Percentiles rank a stretch among this genome's conserved stretches.
Conservation (phyloP, 768 basidiomycete species). For the Calocybe cyanea region DNA sequence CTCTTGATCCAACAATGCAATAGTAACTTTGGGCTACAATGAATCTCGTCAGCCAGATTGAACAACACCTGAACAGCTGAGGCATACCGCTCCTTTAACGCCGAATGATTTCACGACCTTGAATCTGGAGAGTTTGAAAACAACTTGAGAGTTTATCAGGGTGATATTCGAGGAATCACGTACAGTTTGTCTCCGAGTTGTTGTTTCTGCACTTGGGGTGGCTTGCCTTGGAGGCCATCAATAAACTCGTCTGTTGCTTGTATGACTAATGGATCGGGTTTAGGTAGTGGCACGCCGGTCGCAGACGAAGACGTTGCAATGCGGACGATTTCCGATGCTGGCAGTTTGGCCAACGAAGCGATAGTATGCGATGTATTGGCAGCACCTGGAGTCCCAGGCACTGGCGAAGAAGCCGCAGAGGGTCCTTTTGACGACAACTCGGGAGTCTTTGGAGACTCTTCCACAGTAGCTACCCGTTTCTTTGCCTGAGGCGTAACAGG, state of each 20-base stretch:
- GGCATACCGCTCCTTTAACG: slow-evolving; percentile 66
- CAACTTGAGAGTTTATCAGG: no score
- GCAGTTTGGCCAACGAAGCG: slow-evolving; percentile 64
- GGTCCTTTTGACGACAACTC: slow-evolving; percentile 73
- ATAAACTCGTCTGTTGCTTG: slow-evolving; percentile 73
- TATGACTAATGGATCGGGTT: slow-evolving; percentile 65
- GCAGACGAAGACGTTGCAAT: slow-evolving; percentile 51
- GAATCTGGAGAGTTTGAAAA: slow-evolving; percentile 26
- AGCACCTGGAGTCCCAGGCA: slow-evolving; percentile 57
- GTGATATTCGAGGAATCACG: slow-evolving; percentile 12
- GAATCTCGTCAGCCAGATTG: slow-evolving; percentile 1
- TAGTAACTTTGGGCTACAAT: slow-evolving; percentile 75
- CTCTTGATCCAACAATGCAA: slow-evolving; percentile 78
- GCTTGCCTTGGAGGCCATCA: slow-evolving; percentile 54
- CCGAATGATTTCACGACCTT: slow-evolving; percentile 74
- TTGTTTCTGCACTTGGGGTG: slow-evolving; percentile 68
- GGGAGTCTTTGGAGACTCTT: slow-evolving; percentile 67
- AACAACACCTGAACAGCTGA: neutral
- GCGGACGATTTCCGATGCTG: slow-evolving; percentile 72
- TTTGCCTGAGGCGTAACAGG: slow-evolving; percentile 57
- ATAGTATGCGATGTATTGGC: slow-evolving; percentile 49
- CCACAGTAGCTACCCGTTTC: slow-evolving; percentile 39
- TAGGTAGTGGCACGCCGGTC: slow-evolving; percentile 57
- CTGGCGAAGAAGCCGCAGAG: slow-evolving; percentile 67
- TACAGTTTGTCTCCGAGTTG: slow-evolving; percentile 75